Evolutionary conservation across 2,329 filamentous ascomycete genomes (phyloP), one percentile per base, ranked within the genome.

Genomic region (Penicillium sp.): DNA sequence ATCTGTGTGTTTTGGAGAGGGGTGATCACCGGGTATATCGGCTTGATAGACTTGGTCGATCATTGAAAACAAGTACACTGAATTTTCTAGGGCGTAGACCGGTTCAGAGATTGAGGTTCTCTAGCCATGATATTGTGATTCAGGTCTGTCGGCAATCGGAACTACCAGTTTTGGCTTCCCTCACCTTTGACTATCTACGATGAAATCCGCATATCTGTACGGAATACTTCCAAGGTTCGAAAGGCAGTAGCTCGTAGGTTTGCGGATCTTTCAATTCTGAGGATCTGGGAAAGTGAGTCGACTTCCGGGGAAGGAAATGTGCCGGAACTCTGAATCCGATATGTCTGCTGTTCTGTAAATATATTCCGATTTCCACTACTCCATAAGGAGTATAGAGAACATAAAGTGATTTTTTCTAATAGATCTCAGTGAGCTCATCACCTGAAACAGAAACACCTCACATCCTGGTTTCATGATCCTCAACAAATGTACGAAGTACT

Each of bases 11-110:
- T 22, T 43, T 50, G 48, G 48, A 34, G 26, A 39, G 10, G 29
- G 60, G 55, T 45, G 58, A 60, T 65, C 57, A 56, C 53, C 47
- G 55, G 55, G 55, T 49, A 53, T 39, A 46, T 47, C 34, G 48
- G 53, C 55, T 48, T 29, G 20, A 37, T 29, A 58, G 57, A 56
- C 45, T 55, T 43, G 57, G 53, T 29, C 45, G 58, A 58, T 61
- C 56, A 54, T 56, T 24, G 1, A 29, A 43, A 42, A 24, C n/a
- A 48, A 35, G 13, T 7, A 13, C 6, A 42, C 8, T 8, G 40
- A 10, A n/a, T n/a, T 43, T 16, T 43, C 40, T 26, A 22, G 22
- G 22, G 22, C 9, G 22, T 6, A 16, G 11, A 13, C 26, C n/a
- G n/a, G 16, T 37, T 37, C 20, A 11, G 35, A 7, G 31, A 31